Evolutionary conservation across 73 alveolate species (phyloP), one percentile per base, ranked within the genome.

Genomic region (Uronychia setigera): DNA sequence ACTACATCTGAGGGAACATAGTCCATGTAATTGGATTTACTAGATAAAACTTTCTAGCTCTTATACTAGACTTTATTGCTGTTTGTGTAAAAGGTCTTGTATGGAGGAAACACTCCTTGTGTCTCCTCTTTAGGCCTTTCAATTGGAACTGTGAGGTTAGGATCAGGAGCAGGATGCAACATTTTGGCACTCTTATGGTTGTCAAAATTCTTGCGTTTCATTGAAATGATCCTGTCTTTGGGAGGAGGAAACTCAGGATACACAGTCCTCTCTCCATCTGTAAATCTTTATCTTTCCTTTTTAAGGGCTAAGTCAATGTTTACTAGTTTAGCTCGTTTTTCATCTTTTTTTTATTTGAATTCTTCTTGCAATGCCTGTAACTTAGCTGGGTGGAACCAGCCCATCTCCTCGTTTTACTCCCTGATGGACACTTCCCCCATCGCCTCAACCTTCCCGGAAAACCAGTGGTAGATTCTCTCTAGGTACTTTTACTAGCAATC

Each of bases 1-100:
- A 77, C 78, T 30, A 60, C 81, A 26, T 78, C 84, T 1, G 94
- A 32, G 0, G 94, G 94, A 60, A 74, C 35, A 35, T 88, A 88
- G 60, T 76, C 30, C 75, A 30, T 0, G 60, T 88, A 88, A 74
- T 80, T 88, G 1, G 88, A 75, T 31, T 1, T 80, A 1, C 79
- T 35, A 30, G 35, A 67, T 1, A 80, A 67, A 26, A 35, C 30
- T 27, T 83, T 59, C 67, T 83, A 28, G 59, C 59, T 88, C 75
- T 77, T 35, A 31, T 46, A 88, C 77, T 74, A 33, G 26, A 88
- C 94, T 19, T 86, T 82, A 1, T 83, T 91, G n/a, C 87, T 84
- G 26, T 83, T 77, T 5, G 91, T 83, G 77, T 83, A 88, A 85
- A 88, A 88, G 1, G 67, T 46, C 33, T 82, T 88, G 58, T 79